These are phyloP conservation scores for Pythium rhizo-oryzae DNA, from an alignment of 352 stramenopile genomes.

Conservation along the genomic window DNA sequence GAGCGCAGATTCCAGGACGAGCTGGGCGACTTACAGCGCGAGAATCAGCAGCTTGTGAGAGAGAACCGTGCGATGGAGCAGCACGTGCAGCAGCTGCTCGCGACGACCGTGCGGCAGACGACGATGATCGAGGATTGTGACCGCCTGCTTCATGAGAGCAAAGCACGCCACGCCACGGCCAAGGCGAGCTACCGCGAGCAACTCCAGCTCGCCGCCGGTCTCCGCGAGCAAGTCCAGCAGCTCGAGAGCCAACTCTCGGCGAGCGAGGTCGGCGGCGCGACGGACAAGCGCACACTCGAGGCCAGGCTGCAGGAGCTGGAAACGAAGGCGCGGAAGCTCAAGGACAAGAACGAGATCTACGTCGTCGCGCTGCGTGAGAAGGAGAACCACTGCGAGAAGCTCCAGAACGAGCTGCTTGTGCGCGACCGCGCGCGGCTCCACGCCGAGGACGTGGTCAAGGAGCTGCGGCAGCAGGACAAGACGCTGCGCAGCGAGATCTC, in stretches of 20 bases:
- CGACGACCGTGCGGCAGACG: slow-evolving; percentile 67
- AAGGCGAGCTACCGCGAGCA: slow-evolving; percentile 52
- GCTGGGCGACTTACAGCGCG: slow-evolving; percentile 30
- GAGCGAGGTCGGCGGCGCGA: slow-evolving; percentile 23
- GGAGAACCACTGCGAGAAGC: slow-evolving; percentile 46
- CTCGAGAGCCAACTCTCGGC: slow-evolving; percentile 42
- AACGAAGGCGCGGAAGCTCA: slow-evolving; percentile 42
- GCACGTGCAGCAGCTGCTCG: slow-evolving; percentile 54
- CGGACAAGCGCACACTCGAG: slow-evolving; percentile 19
- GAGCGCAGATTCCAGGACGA: slow-evolving; percentile 37
- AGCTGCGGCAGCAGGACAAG: slow-evolving; percentile 53
- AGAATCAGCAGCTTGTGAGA: slow-evolving; percentile 34
- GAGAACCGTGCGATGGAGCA: slow-evolving; percentile 41
- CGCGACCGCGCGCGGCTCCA: slow-evolving; percentile 44
- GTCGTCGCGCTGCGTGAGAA: slow-evolving; percentile 49
- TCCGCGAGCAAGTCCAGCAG: slow-evolving; percentile 38
- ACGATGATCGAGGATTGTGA: slow-evolving; percentile 80
- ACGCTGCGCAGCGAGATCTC: slow-evolving; percentile 56
- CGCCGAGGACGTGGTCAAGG: slow-evolving; percentile 59
- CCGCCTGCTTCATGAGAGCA: slow-evolving; percentile 49
- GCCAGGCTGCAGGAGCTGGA: background rate
- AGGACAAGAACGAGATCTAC: slow-evolving; percentile 42
- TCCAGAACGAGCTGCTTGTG: slow-evolving; percentile 42
- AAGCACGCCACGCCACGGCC: slow-evolving; percentile 37
- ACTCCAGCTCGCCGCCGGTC: slow-evolving; percentile 32